These are phyloP conservation scores for Aspergillus leporis DNA, from an alignment of 495 filamentous ascomycete genomes.

Conservation along the genomic window DNA sequence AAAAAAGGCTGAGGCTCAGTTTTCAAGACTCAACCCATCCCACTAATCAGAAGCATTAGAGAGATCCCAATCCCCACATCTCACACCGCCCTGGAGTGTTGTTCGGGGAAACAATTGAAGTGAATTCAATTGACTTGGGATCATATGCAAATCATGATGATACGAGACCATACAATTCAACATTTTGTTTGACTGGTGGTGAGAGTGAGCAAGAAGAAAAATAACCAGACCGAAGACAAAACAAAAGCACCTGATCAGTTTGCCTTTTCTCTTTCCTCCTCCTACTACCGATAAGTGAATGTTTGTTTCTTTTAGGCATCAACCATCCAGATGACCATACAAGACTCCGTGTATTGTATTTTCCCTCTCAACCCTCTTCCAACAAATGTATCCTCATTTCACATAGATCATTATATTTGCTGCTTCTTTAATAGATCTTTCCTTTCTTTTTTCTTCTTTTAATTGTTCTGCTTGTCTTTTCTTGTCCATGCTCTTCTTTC, in stretches of 20 bases:
- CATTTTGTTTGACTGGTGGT: too few relatives aligned
- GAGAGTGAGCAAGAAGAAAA: too few relatives aligned
- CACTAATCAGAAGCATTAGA: not conserved
- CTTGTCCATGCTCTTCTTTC: not conserved
- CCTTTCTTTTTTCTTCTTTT: not conserved
- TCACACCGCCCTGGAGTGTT: not conserved
- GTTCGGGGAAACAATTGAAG: not conserved
- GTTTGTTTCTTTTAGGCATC: not conserved
- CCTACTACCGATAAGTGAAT: too few relatives aligned
- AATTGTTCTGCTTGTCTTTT: too few relatives aligned
- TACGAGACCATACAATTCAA: too few relatives aligned
- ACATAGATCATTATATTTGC: not conserved
- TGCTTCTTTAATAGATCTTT: too few relatives aligned
- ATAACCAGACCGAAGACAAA: conserved; percentile 4
- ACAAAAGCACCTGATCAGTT: not conserved
- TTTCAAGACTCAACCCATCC: not conserved
- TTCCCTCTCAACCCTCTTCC: not conserved
- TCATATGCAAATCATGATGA: not conserved
- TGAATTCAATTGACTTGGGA: not conserved
- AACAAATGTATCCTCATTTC: not conserved
- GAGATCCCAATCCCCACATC: not conserved
- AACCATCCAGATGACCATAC: not conserved
- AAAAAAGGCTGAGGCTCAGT: not conserved
- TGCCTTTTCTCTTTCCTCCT: not conserved
- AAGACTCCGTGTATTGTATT: not conserved